Percentiles rank a stretch among this genome's conserved stretches.
These are phyloP conservation scores for Hemileccinum rubropunctum DNA, from an alignment of 768 basidiomycete species.

Conservation along the genomic window DNA sequence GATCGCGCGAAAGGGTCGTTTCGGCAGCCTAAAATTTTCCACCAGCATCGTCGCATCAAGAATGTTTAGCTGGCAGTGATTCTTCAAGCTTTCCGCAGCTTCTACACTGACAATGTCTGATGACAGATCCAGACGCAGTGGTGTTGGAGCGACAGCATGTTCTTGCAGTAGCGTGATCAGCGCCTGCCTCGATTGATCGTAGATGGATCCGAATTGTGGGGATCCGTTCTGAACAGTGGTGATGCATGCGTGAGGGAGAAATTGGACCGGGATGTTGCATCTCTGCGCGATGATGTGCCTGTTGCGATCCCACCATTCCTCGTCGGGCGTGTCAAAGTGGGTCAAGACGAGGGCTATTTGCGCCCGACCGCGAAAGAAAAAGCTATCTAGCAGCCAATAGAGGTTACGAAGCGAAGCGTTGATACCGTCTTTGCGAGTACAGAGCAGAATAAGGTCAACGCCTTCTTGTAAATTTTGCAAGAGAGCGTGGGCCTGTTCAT, in stretches of 20 bases:
- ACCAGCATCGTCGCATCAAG: slow-evolving; percentile 12
- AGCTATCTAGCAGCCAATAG: slow-evolving; percentile 36
- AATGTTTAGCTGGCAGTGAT: slow-evolving; percentile 10
- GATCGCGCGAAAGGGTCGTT: slow-evolving; percentile 28
- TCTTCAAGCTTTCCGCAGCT: slow-evolving; percentile 9
- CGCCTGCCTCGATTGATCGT: slow-evolving; percentile 14
- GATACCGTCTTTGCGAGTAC: slow-evolving; percentile 38
- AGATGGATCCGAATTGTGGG: neutral
- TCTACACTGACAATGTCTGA: neutral
- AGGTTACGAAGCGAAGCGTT: slow-evolving; percentile 34
- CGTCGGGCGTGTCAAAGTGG: slow-evolving; percentile 33
- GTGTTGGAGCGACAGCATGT: slow-evolving; percentile 5
- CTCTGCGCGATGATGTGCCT: slow-evolving; percentile 15
- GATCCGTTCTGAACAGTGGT: slow-evolving; percentile 12
- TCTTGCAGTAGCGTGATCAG: slow-evolving; percentile 10
- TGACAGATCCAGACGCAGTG: slow-evolving; percentile 17
- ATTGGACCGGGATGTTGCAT: slow-evolving; percentile 11
- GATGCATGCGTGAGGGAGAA: slow-evolving; percentile 16
- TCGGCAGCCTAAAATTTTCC: slow-evolving; percentile 9
- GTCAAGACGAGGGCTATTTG: slow-evolving; percentile 39
- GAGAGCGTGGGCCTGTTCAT: slow-evolving; percentile 32
- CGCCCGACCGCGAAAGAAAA: slow-evolving; percentile 37
- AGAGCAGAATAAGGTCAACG: slow-evolving; percentile 39
- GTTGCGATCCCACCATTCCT: slow-evolving; percentile 40
- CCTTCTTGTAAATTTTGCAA: slow-evolving; percentile 34